Evolutionary conservation across 164 flowering plant genomes (phyloP), one percentile per base, ranked within the genome.

Genomic region (Vitis rupestris): DNA sequence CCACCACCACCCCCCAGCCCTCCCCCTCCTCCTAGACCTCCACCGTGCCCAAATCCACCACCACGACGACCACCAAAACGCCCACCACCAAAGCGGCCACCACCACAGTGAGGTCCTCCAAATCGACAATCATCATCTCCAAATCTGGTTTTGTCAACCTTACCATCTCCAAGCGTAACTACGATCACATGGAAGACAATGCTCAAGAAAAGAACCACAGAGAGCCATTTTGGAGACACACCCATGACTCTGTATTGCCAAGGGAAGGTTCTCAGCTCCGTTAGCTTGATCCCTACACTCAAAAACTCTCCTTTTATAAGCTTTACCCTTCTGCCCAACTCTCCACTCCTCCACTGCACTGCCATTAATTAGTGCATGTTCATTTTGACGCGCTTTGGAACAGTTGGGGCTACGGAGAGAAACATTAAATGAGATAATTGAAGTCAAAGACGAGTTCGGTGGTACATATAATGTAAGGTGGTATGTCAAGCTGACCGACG

Each of bases 381-480:
- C 58, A 64, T 56, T 67, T 16, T 50, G 44, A 31, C 44, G 44
- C 44, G 44, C 58, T 82, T 78, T 67, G 71, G 75, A 66, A 71
- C 80, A 57, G 83, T 80, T 80, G 82, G 81, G 86, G 50, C 61
- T 17, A 10, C 73, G 72, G 83, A 66, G 60, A 66, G 70, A 70
- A 65, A 58, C 44, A 81, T 76, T 81, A 37, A 75, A 55, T 58
- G 56, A 11, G 4, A 59, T 10, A 30, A 3, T 17, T 17, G 13
- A 49, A 59, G 74, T 70, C 78, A 70, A 10, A 23, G 29, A 50
- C 10, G 64, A 50, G 50, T 67, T 55, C 13, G 3, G 1, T 54
- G 10, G 30, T 17, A 31, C 44, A 31, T 31, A 6, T 31, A 31
- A 0, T 31, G 44, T 0, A 31, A 31, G 44, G 44, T 31, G 44